Base-by-base conservation (phyloP, 306 rosid genomes). In the Begonia fuchsioides region DNA sequence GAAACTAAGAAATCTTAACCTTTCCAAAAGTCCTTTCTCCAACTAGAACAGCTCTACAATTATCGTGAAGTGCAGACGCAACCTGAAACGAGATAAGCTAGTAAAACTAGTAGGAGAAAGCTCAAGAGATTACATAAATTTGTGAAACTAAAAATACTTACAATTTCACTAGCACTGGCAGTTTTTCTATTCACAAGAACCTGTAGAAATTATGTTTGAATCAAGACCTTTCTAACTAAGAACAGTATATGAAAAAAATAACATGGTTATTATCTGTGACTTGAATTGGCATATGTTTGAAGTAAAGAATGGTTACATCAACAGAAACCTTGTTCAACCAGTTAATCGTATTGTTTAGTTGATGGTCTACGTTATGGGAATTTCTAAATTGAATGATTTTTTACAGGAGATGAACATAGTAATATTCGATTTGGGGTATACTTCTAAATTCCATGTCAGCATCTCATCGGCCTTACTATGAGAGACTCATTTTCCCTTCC, bases 151-250 rank as follows among this genome's bases (percentile, higher is more conserved):
- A 68, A 68, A 71, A 49, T 48, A 45, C 97, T 79, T 67, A 90
- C 97, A 53, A 90, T 90, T 90, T 90, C 97, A 72, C 97, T 85
- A 32, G 98, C 94, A 70, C 95, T 90, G 6, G 97, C 98, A 69
- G 97, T 90, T 58, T 68, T 81, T 52, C 71, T 76, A 67, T 90
- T 90, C 68, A 90, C 95, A 67, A 90, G 74, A 68, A 90, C 80
- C 97, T 90, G 94, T 68, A 71, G 58, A 59, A 69, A 49, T 17
- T 12, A 47, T 48, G 17, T 17, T 0, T 62, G 65, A 41, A 49
- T 55, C 56, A 60, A 39, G 60, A 64, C 56, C 69, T 58, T 55
- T 58, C 56, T 62, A 46, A 64, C 12, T 41, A 10, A 41, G 14
- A 41, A 3, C 3, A 41, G n/a, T 10, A 41, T 41, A 10, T 41